phyloP scores from a whole-genome alignment of 305 asterid species.

The Fraxinus albicans region DNA sequence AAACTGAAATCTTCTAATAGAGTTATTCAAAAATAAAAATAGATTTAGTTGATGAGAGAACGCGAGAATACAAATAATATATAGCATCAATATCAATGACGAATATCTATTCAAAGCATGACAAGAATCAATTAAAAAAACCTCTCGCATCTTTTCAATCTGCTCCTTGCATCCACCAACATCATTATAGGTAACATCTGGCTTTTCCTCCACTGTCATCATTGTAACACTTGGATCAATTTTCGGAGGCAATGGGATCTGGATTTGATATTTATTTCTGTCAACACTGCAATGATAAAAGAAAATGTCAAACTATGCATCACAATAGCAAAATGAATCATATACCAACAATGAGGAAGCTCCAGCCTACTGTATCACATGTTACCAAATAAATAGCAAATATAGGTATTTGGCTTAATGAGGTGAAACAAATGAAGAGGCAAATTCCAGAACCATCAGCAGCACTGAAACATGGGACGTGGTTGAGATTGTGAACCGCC shows the following conservation, averaged over 20 bases:
- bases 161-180: constrained; percentile 99
- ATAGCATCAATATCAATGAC: background rate
- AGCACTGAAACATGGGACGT: background rate
- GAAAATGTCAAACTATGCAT: constrained; percentile 22
- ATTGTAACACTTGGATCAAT: constrained; percentile 98
- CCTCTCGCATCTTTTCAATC: constrained; percentile 99
- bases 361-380: background rate
- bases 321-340: constrained; percentile 5
- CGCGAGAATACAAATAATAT: background rate
- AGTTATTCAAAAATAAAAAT: background rate
- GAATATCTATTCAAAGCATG: background rate
- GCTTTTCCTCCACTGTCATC: constrained; percentile 99
- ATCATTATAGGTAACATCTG: constrained; percentile 94
- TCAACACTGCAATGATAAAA: constrained; percentile 65
- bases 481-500: background rate
- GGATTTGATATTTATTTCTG: constrained; percentile 93
- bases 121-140: constrained; percentile 25
- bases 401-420: background rate
- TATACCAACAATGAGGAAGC: constrained; percentile 9
- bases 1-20: background rate
- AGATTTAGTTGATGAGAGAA: background rate
- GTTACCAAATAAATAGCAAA: background rate
- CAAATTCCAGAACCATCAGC: background rate
- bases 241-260: constrained; percentile 95
- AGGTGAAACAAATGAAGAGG: background rate